A percentile compares a stretch with the other conserved stretches of the same genome.
Conservation (phyloP, 805 yeast genomes). For the Zygotorulaspora florentina region DNA sequence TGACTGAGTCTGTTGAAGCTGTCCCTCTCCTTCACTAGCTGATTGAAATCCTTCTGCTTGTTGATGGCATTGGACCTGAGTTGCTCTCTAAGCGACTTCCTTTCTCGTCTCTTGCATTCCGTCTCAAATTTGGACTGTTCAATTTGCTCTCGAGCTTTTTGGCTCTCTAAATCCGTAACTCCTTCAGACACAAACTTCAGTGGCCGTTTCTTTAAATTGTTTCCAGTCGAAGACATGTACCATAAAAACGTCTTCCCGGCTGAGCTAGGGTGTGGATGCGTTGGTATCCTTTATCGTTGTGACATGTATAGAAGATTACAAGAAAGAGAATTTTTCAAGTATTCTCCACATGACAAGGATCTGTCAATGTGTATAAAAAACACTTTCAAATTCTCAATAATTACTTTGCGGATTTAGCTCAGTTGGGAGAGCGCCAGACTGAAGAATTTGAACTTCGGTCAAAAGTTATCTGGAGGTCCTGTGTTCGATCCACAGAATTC, state of each 20-base stretch:
- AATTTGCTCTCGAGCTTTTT: slow-evolving; percentile 20
- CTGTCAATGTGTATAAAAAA: not conserved
- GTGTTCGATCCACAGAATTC: slow-evolving; percentile 82
- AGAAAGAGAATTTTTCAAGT: no score
- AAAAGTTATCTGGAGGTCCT: slow-evolving; percentile 61
- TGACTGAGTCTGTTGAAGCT: slow-evolving; percentile 28
- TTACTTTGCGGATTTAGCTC: slow-evolving; percentile 39
- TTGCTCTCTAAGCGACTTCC: slow-evolving; percentile 32
- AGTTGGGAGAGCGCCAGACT: slow-evolving; percentile 46
- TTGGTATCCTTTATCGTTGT: not conserved
- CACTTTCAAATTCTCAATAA: not conserved
- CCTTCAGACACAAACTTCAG: slow-evolving; percentile 31
- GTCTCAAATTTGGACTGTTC: slow-evolving; percentile 22
- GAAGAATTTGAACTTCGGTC: slow-evolving; percentile 27
- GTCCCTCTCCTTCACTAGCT: slow-evolving; percentile 24
- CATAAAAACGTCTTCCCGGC: not conserved
- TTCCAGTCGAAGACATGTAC: slow-evolving; percentile 1
- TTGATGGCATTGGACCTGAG: slow-evolving; percentile 27
- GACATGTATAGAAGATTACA: not conserved
- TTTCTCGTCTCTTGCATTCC: slow-evolving; percentile 20
- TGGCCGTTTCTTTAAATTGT: slow-evolving; percentile 10
- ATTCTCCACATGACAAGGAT: no score
- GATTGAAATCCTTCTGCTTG: slow-evolving; percentile 26
- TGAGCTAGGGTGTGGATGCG: no score
- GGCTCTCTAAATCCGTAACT: slow-evolving; percentile 23